Evolutionary conservation across 345 rosid genomes (phyloP).

Genomic region (Raphanus raphanistrum): DNA sequence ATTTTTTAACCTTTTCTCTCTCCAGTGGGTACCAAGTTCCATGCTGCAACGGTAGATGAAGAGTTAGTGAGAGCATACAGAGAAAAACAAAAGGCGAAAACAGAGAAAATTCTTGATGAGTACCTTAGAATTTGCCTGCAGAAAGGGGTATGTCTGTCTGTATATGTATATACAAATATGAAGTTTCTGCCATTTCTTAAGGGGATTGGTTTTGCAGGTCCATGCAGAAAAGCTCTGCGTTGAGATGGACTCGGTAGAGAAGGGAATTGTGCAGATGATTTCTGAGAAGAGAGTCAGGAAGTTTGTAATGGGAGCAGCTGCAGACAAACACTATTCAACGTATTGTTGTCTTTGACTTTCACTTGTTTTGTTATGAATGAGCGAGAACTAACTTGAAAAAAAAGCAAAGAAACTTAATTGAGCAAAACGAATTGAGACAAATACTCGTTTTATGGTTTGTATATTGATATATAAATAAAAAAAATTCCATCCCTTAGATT

Average conservation of each 20-base stretch:
- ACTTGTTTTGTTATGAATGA: no score
- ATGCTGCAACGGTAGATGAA: background rate
- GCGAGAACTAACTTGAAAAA: no score
- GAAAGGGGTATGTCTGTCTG: constrained; percentile 56
- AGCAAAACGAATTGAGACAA: no score
- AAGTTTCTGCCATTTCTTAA: background rate
- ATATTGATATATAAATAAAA: no score
- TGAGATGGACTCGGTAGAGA: background rate
- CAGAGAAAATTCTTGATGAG: background rate
- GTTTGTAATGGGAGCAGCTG: background rate
- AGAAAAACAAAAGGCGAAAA: background rate
- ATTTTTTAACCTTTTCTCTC: background rate
- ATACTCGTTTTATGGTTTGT: no score
- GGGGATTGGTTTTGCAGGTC: background rate
- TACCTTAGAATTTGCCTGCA: constrained; percentile 38
- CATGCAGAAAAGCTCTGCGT: background rate
- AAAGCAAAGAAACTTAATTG: no score
- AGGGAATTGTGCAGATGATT: background rate
- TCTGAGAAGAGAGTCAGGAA: background rate
- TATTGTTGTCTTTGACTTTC: background rate
- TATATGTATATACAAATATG: background rate
- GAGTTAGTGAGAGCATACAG: background rate
- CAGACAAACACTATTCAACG: background rate
- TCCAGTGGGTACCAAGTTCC: background rate
- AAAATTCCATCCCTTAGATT: no score